Conservation (phyloP, 768 basidiomycete species). For the Boletus sp. region DNA sequence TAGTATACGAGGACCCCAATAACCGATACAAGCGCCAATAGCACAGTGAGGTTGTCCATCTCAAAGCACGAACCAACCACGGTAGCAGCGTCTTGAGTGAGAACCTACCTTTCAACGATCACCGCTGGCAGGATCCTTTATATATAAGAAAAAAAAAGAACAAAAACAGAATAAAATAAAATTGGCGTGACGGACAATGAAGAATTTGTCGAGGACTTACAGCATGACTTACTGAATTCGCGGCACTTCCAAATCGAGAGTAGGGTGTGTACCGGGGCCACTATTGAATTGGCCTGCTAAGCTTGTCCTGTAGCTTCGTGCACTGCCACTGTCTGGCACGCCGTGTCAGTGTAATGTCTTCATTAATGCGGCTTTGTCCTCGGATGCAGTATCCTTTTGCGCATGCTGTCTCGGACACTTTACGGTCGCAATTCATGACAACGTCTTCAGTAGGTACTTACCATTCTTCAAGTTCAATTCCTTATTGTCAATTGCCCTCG, state of each 20-base stretch:
- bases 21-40: neutral
- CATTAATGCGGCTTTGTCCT: too few relatives aligned
- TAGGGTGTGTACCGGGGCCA: too few relatives aligned
- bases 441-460: too few relatives aligned
- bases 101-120: neutral
- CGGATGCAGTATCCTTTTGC: too few relatives aligned
- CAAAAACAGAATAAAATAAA: neutral
- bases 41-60: neutral
- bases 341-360: too few relatives aligned
- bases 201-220: neutral
- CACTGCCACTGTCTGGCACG: neutral
- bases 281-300: too few relatives aligned
- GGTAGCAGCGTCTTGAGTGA: neutral
- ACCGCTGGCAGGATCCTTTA: neutral
- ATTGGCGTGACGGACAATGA: neutral
- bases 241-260: neutral
- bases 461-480: too few relatives aligned
- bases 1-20: neutral
- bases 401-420: too few relatives aligned
- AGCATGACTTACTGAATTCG: neutral
- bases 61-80: neutral
- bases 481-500: too few relatives aligned
- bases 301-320: too few relatives aligned
- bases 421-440: too few relatives aligned
- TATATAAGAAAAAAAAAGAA: neutral